Evolutionary conservation across 495 filamentous ascomycete species (phyloP).

Genomic region (Aspergillus carlsbadensis): DNA sequence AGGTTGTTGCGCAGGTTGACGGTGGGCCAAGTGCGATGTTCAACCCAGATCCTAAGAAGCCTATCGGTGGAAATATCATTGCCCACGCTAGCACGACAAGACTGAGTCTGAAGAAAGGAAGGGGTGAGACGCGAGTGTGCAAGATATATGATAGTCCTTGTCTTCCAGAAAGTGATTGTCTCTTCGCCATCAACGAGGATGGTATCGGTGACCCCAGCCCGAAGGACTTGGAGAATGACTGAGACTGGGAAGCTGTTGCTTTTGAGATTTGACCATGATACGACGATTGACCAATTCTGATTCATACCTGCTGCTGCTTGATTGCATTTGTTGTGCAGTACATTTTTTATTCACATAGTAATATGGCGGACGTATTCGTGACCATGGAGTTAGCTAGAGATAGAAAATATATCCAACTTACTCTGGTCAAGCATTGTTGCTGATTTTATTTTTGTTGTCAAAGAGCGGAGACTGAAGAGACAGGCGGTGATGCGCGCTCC

Average conservation of each 20-base stretch:
- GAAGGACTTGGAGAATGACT: slow-evolving; percentile 89
- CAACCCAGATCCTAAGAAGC: slow-evolving; percentile 98
- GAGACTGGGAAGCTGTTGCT: slow-evolving; percentile 9
- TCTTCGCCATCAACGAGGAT: slow-evolving; percentile 96
- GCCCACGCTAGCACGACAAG: slow-evolving; percentile 92
- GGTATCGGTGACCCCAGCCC: slow-evolving; percentile 94
- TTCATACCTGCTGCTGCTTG: not conserved
- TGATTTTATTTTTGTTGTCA: not conserved
- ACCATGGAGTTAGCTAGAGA: not conserved
- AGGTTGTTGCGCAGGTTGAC: slow-evolving; percentile 97
- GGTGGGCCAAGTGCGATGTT: slow-evolving; percentile 96
- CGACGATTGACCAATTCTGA: slow-evolving; percentile 17
- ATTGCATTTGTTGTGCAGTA: slow-evolving; percentile 18
- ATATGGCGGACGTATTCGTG: not conserved
- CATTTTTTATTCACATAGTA: slow-evolving; percentile 12
- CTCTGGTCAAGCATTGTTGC: no score
- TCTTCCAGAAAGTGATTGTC: slow-evolving; percentile 90
- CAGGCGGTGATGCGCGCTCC: slow-evolving; percentile 20
- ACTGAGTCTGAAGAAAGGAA: slow-evolving; percentile 89
- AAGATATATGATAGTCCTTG: slow-evolving; percentile 99
- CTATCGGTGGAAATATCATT: slow-evolving; percentile 98
- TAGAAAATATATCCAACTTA: not conserved
- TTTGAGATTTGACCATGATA: slow-evolving; percentile 35
- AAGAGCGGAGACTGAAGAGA: not conserved
- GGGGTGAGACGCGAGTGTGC: slow-evolving; percentile 92